phyloP scores from a whole-genome alignment of 2,329 filamentous ascomycete genomes.

The Fonsecaea pedrosoi region DNA sequence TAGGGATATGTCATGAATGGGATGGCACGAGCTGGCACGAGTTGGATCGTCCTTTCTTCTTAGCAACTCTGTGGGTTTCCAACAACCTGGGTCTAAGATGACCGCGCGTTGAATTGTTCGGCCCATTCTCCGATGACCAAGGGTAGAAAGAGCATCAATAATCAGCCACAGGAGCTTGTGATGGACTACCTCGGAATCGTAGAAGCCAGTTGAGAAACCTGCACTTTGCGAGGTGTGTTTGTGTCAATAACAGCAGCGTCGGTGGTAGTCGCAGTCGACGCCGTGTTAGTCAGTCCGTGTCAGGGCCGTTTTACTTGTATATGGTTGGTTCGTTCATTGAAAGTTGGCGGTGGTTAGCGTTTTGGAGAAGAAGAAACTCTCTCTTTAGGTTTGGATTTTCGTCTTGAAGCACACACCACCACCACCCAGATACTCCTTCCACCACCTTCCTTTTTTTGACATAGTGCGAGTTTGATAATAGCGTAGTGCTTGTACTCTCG shows the following conservation, averaged over 20 bases:
- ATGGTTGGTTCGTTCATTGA: conserved; percentile 1
- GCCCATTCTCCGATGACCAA: neutral
- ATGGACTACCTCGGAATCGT: neutral
- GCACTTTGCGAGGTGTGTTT: neutral
- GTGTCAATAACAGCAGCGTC: neutral
- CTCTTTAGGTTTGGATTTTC: neutral
- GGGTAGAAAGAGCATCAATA: neutral
- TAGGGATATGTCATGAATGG: neutral
- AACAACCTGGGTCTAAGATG: neutral
- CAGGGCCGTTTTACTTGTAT: neutral
- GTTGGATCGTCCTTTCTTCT: neutral
- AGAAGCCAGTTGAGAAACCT: neutral
- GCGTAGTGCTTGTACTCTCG: neutral
- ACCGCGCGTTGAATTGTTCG: neutral
- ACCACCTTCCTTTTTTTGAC: neutral
- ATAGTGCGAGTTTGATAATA: neutral
- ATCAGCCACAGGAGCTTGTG: neutral
- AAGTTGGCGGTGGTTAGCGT: neutral
- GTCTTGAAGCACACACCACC: neutral
- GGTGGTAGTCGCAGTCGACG: conserved; percentile 1
- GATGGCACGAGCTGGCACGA: neutral
- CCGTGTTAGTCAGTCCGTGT: conserved; percentile 1
- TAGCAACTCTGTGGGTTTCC: neutral
- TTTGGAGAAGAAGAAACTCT: conserved; percentile 1
- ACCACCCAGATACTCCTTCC: neutral